Conservation (phyloP, 2,329 filamentous ascomycete species). For the Kalmusia sp. region DNA sequence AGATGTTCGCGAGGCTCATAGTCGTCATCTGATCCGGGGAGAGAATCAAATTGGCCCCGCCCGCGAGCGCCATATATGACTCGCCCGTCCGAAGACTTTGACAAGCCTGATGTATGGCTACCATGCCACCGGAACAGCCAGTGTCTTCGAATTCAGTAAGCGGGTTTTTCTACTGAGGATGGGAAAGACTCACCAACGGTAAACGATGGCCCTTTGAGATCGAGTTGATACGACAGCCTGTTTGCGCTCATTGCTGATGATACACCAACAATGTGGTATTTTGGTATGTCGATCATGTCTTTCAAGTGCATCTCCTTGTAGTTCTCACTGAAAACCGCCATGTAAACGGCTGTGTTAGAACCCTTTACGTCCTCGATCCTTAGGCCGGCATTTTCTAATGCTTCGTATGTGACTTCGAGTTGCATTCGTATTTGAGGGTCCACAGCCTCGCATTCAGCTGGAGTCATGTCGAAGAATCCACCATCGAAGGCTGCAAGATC, state of each 20-base stretch:
- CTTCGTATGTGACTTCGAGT: background rate
- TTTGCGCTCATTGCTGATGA: background rate
- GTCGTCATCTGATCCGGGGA: background rate
- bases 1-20: too few relatives aligned
- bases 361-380: background rate
- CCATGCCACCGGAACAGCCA: background rate
- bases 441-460: background rate
- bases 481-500: conserved; percentile 24
- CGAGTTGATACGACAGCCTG: conserved; percentile 15
- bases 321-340: background rate
- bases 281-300: background rate
- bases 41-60: background rate
- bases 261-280: background rate
- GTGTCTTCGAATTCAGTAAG: too few relatives aligned
- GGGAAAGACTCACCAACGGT: too few relatives aligned
- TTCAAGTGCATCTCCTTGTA: background rate
- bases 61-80: background rate
- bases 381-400: background rate
- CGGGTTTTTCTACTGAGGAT: too few relatives aligned
- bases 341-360: background rate
- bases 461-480: conserved; percentile 18
- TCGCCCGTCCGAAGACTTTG: background rate
- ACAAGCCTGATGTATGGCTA: background rate
- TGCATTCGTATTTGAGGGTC: background rate
- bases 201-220: conserved; percentile 25